Conservation (phyloP, 129 eudicot genomes). For the Arctium minus region DNA sequence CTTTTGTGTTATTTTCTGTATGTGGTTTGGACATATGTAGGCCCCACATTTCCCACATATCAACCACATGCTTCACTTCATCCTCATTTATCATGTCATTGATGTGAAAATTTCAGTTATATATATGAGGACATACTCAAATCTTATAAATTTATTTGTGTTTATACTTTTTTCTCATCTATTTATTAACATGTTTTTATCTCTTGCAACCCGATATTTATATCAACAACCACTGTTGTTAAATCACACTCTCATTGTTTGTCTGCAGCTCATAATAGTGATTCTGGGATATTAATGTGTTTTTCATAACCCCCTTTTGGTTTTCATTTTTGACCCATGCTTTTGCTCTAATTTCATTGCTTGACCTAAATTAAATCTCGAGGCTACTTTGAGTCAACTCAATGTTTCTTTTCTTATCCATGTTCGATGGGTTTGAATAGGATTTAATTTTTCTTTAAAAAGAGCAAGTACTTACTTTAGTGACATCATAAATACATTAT, state of each 20-base stretch:
- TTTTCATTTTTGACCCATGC: not conserved
- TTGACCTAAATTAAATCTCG: not conserved
- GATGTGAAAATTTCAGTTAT: not conserved
- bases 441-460: too few relatives aligned
- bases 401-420: too few relatives aligned
- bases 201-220: not conserved
- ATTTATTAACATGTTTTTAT: not conserved
- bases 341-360: not conserved
- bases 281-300: not conserved
- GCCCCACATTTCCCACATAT: not conserved
- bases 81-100: not conserved
- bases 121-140: not conserved
- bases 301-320: not conserved
- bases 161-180: not conserved
- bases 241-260: not conserved
- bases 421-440: too few relatives aligned
- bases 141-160: not conserved
- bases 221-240: not conserved
- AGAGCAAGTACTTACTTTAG: not conserved
- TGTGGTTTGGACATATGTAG: not conserved
- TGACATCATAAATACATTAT: not conserved
- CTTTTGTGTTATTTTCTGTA: slow-evolving; percentile 6
- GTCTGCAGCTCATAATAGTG: too few relatives aligned
- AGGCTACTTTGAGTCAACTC: not conserved
- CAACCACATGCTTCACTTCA: not conserved